Conservation (phyloP, 1,139 yeast species). For the Fermentozyma sake region DNA sequence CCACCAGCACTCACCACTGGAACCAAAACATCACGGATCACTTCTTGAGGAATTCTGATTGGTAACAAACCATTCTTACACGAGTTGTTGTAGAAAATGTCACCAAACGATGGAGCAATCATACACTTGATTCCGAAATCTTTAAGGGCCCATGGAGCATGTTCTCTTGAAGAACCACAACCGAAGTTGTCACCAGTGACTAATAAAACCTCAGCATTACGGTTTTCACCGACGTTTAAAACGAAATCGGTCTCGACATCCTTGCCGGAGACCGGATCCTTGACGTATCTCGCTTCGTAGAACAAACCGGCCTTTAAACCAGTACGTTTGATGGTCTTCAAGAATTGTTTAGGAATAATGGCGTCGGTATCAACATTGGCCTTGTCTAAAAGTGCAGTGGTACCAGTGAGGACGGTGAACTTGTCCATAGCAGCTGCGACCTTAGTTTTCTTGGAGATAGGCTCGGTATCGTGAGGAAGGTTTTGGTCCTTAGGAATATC, state of each 20-base stretch:
- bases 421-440: constrained; percentile 59
- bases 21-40: constrained; percentile 62
- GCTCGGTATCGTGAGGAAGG: too few species aligned
- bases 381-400: constrained; percentile 90
- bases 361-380: constrained; percentile 98
- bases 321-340: constrained; percentile 95
- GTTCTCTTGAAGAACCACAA: constrained; percentile 98
- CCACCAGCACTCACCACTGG: constrained; percentile 78
- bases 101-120: constrained; percentile 98
- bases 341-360: constrained; percentile 95
- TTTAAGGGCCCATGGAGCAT: constrained; percentile 98
- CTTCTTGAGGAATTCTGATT: constrained; percentile 75
- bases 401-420: constrained; percentile 71
- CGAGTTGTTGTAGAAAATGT: constrained; percentile 94
- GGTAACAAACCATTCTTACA: constrained; percentile 94
- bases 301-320: constrained; percentile 86
- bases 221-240: constrained; percentile 79
- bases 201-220: constrained; percentile 73
- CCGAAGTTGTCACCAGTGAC: constrained; percentile 98
- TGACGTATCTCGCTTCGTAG: constrained; percentile 78
- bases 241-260: constrained; percentile 84
- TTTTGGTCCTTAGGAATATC: constrained; percentile 60
- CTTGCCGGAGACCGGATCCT: constrained; percentile 62
- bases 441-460: constrained; percentile 24
- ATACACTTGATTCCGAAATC: constrained; percentile 95